Evolutionary conservation across 495 filamentous ascomycete genomes (phyloP).

Genomic region (Talaromyces wortmannii): DNA sequence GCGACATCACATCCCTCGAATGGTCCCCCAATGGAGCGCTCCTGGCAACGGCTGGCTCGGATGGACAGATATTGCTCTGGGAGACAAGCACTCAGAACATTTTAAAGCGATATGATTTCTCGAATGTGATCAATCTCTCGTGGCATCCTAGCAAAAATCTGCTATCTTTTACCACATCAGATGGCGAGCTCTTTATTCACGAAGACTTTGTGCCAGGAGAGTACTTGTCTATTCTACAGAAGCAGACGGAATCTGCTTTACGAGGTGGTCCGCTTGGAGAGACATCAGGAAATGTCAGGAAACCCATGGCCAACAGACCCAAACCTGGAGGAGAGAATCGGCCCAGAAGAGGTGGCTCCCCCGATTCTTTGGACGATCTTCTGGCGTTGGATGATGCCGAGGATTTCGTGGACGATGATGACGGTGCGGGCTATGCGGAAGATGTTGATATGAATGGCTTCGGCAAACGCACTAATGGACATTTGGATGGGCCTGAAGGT

Average conservation of each 20-base stretch:
- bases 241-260: constrained; percentile 67
- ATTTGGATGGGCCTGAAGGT: constrained; percentile 40
- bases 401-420: constrained; percentile 89
- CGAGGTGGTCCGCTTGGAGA: constrained; percentile 74
- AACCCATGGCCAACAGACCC: constrained; percentile 46
- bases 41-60: constrained; percentile 72
- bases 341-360: constrained; percentile 32
- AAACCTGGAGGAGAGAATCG: constrained; percentile 40
- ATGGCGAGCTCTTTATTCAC: constrained; percentile 88
- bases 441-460: constrained; percentile 50
- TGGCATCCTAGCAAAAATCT: constrained; percentile 92
- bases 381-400: constrained; percentile 43
- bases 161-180: constrained; percentile 80
- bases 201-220: constrained; percentile 68
- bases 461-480: constrained; percentile 50
- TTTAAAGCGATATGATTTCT: constrained; percentile 56
- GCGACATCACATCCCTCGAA: constrained; percentile 76
- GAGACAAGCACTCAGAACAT: constrained; percentile 80
- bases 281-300: constrained; percentile 56
- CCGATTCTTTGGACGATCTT: constrained; percentile 55
- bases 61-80: constrained; percentile 82
- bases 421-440: constrained; percentile 83
- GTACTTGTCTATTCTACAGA: constrained; percentile 51
- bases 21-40: constrained; percentile 96
- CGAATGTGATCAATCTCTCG: constrained; percentile 72